Evolutionary conservation across 768 basidiomycete genomes (phyloP).

Genomic region (Solioccasus polychromus): DNA sequence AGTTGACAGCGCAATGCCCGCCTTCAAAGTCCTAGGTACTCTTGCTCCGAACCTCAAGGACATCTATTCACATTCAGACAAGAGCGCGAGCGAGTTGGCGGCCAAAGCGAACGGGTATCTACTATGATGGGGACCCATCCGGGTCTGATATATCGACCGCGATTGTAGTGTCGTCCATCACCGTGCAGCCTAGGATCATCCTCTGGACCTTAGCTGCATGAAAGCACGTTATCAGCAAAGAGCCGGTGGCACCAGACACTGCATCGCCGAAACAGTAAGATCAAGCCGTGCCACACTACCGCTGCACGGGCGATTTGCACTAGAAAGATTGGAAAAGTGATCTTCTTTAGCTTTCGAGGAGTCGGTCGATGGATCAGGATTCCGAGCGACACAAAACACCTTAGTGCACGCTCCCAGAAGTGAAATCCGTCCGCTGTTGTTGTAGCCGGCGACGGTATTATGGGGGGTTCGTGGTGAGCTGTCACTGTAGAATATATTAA

Average conservation of each 20-base stretch:
- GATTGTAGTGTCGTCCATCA: slow-evolving; percentile 76
- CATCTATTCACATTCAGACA: slow-evolving; percentile 76
- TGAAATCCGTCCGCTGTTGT: slow-evolving; percentile 24
- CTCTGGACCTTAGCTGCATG: slow-evolving; percentile 64
- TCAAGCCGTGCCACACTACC: slow-evolving; percentile 50
- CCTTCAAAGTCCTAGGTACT: slow-evolving; percentile 52
- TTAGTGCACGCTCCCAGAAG: slow-evolving; percentile 82
- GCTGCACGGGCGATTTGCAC: slow-evolving; percentile 48
- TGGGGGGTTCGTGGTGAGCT: slow-evolving; percentile 76
- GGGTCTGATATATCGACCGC: slow-evolving; percentile 71
- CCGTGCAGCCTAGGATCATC: slow-evolving; percentile 66
- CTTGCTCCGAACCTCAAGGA: slow-evolving; percentile 53
- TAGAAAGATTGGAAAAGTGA: slow-evolving; percentile 71
- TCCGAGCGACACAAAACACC: slow-evolving; percentile 78
- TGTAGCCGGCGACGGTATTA: slow-evolving; percentile 60
- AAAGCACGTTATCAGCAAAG: slow-evolving; percentile 89
- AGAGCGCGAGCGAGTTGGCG: slow-evolving; percentile 54
- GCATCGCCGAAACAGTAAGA: slow-evolving; percentile 78
- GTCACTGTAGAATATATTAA: too few species aligned
- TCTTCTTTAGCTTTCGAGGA: slow-evolving; percentile 58
- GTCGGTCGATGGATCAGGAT: slow-evolving; percentile 55
- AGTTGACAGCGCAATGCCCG: too few species aligned
- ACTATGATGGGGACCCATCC: slow-evolving; percentile 50
- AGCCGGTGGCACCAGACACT: slow-evolving; percentile 77
- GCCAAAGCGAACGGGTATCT: slow-evolving; percentile 51